These are phyloP conservation scores for Fennellomyces sp. DNA, from an alignment of 371 early-diverging fungal species.

Conservation along the genomic window DNA sequence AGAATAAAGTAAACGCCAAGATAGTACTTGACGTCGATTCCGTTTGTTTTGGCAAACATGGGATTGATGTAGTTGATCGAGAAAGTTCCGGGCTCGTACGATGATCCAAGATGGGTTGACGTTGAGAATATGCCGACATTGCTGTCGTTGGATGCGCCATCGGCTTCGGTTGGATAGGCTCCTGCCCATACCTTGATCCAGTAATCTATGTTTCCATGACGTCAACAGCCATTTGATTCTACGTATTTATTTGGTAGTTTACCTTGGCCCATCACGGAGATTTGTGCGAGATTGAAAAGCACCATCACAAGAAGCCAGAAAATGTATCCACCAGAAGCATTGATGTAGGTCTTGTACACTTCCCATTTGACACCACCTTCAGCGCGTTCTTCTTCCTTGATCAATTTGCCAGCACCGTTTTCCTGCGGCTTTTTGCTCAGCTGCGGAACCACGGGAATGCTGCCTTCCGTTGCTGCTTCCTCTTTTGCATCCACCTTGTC, in stretches of 20 bases:
- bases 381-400: conserved; percentile 68
- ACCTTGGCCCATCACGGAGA: conserved; percentile 47
- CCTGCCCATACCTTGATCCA: conserved; percentile 67
- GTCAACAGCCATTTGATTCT: too few relatives aligned
- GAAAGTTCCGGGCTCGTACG: conserved; percentile 6
- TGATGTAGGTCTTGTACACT: conserved; percentile 67
- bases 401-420: conserved; percentile 47
- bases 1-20: conserved; percentile 58
- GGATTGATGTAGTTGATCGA: conserved; percentile 2
- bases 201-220: too few relatives aligned
- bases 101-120: not conserved
- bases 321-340: conserved; percentile 67
- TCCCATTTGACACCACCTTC: conserved; percentile 66
- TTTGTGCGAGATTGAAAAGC: conserved; percentile 54
- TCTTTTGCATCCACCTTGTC: conserved; percentile 20
- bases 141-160: not conserved
- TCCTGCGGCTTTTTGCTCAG: not conserved
- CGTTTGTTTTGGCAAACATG: not conserved
- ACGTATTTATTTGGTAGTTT: too few relatives aligned
- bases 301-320: conserved; percentile 55
- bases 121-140: not conserved
- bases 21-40: conserved; percentile 47
- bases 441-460: conserved; percentile 32
- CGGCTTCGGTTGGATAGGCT: conserved; percentile 22
- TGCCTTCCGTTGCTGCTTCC: conserved; percentile 32